Evolutionary conservation across 164 flowering plant species (phyloP), one percentile per base, ranked within the genome.

Genomic region (Stephania yunnanensis): DNA sequence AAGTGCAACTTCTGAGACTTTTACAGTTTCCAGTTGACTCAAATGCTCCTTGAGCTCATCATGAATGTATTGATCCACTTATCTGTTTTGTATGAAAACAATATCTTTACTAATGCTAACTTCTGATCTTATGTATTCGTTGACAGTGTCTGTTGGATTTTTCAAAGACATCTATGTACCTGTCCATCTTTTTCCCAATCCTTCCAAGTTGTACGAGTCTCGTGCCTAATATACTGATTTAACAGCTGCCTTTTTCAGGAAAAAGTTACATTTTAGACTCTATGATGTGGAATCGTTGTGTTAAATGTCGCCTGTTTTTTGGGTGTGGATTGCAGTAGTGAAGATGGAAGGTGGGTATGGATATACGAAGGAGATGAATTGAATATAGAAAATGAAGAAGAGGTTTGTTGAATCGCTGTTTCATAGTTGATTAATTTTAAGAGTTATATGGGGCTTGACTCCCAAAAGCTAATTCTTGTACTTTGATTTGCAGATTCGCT

Each of bases 71-170:
- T 44, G 22, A 20, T 76, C 15, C 7, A 69, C 65, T 58, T 58
- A 19, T 20, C 19, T 58, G 17, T 58, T 58, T 58, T 20, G 2
- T 58, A 17, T 58, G 22, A 58, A 58, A 58, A 13, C 22, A 58
- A 58, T 58, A 30, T 77, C 25, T 52, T 30, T 74, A 2, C 53
- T 74, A 72, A 20, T 58, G 9, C 63, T 44, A 45, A 36, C 50
- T n/a, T 13, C 69, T 76, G 46, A 72, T 70, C 31, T 70, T 67
- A 65, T 42, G 6, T 72, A 17, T 70, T 7, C 71, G 19, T 69
- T 79, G 71, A 77, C 95, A 94, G 98, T 94, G 75, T 82, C 98
- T n/a, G 86, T 94, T 77, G 97, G 95, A 69, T 94, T 92, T 74
- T 94, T 91, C 76, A 89, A 88, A 48, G 97, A 94, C 81, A 90